These are phyloP conservation scores for Metschnikowia dekortorum DNA, from an alignment of 805 yeast genomes.

Conservation along the genomic window DNA sequence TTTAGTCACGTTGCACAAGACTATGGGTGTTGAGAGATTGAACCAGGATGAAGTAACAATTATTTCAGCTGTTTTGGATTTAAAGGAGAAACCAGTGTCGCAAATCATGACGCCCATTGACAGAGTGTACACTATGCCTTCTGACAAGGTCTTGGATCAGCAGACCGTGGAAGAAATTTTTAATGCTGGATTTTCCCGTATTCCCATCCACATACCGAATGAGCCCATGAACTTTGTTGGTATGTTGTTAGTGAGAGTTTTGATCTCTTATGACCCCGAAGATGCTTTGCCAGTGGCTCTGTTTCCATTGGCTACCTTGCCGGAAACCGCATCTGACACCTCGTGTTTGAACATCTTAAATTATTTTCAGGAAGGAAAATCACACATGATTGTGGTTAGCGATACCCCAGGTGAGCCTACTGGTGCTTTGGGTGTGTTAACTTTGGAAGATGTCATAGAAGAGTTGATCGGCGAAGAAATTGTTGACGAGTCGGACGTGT, in stretches of 20 bases:
- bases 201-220: constrained; percentile 86
- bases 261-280: constrained; percentile 95
- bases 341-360: constrained; percentile 91
- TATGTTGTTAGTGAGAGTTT: constrained; percentile 86
- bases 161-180: constrained; percentile 81
- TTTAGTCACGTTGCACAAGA: constrained; percentile 84
- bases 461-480: constrained; percentile 97
- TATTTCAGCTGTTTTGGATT: constrained; percentile 86
- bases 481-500: constrained; percentile 93
- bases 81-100: constrained; percentile 84
- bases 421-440: constrained; percentile 88
- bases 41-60: constrained; percentile 96
- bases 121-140: constrained; percentile 82
- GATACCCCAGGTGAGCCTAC: constrained; percentile 75
- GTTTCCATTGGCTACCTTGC: constrained; percentile 92
- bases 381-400: constrained; percentile 94
- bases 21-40: constrained; percentile 92
- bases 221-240: constrained; percentile 92
- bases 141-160: constrained; percentile 80
- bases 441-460: constrained; percentile 96
- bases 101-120: constrained; percentile 92
- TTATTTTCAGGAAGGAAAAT: constrained; percentile 96
- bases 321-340: constrained; percentile 88
- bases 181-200: constrained; percentile 91
- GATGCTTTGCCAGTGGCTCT: constrained; percentile 89